Percentiles rank a stretch among this genome's conserved stretches.
These are phyloP conservation scores for Umbilicus rupestris DNA, from an alignment of 164 flowering plant genomes.

Conservation along the genomic window DNA sequence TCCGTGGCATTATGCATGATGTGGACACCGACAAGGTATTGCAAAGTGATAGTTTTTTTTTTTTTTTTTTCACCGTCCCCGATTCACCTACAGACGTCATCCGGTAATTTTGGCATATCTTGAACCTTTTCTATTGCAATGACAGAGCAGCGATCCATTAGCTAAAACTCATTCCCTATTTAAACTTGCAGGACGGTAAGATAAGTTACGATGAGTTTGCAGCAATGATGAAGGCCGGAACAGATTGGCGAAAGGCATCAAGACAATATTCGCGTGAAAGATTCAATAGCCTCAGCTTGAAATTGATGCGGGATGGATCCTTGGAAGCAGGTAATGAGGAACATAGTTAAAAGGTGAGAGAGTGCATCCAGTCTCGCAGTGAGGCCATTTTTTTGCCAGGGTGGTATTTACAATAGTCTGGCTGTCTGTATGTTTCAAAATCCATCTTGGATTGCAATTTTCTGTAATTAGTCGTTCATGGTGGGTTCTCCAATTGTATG, in stretches of 20 bases:
- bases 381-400: neutral
- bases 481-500: no score
- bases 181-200: conserved; percentile 53
- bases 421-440: neutral
- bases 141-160: no score
- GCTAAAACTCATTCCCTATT: neutral
- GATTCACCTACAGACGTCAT: no score
- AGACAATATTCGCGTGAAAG: conserved; percentile 78
- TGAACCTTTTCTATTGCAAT: no score
- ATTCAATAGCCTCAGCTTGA: conserved; percentile 60
- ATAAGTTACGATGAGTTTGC: conserved; percentile 83
- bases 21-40: conserved; percentile 92
- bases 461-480: no score
- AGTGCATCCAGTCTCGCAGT: no score
- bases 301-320: conserved; percentile 59
- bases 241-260: conserved; percentile 90
- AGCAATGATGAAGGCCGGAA: conserved; percentile 81
- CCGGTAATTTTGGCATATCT: no score
- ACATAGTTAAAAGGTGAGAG: neutral
- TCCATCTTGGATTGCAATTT: neutral
- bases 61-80: neutral
- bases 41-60: neutral
- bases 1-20: conserved; percentile 68
- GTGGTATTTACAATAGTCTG: no score
- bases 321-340: conserved; percentile 17